Conservation (phyloP, 2,329 filamentous ascomycete species). For the Trematosphaeria pertusa region DNA sequence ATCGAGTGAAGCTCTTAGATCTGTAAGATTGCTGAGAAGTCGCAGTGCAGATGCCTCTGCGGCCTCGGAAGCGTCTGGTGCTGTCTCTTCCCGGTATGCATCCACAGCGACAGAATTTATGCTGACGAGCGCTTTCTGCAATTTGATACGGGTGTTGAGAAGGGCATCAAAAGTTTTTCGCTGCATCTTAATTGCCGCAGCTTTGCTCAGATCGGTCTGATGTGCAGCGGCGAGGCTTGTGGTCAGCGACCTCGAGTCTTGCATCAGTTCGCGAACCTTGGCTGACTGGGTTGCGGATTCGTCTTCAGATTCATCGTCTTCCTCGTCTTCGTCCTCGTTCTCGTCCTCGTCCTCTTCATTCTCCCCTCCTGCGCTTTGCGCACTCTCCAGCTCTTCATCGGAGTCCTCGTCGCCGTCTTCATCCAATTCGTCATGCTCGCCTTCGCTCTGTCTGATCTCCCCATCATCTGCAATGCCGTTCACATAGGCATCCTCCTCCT, state of each 20-base stretch:
- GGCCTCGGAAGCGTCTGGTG: conserved; percentile 62
- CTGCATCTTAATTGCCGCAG: conserved; percentile 84
- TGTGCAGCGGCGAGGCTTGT: conserved; percentile 70
- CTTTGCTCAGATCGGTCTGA: conserved; percentile 82
- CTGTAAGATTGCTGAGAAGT: conserved; percentile 81
- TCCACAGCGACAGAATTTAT: conserved; percentile 67
- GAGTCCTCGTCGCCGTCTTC: conserved; percentile 59
- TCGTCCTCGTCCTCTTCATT: conserved; percentile 55
- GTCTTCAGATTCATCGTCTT: conserved; percentile 52
- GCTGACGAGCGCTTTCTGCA: conserved; percentile 88
- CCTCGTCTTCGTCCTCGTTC: conserved; percentile 55
- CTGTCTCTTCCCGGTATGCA: conserved; percentile 41
- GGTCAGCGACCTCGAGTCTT: conserved; percentile 68
- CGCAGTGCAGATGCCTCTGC: conserved; percentile 86
- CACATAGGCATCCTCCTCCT: conserved; percentile 54
- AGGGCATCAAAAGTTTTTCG: conserved; percentile 86
- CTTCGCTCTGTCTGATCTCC: conserved; percentile 58
- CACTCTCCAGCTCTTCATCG: conserved; percentile 45
- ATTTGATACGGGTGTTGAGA: conserved; percentile 86
- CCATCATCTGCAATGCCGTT: conserved; percentile 50
- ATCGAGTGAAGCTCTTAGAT: conserved; percentile 68
- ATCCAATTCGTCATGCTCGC: conserved; percentile 56
- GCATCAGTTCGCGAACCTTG: conserved; percentile 72
- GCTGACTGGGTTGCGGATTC: conserved; percentile 47
- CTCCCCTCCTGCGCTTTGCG: conserved; percentile 12